Conservation (phyloP, 495 filamentous ascomycete genomes). For the Penicillium angulare region DNA sequence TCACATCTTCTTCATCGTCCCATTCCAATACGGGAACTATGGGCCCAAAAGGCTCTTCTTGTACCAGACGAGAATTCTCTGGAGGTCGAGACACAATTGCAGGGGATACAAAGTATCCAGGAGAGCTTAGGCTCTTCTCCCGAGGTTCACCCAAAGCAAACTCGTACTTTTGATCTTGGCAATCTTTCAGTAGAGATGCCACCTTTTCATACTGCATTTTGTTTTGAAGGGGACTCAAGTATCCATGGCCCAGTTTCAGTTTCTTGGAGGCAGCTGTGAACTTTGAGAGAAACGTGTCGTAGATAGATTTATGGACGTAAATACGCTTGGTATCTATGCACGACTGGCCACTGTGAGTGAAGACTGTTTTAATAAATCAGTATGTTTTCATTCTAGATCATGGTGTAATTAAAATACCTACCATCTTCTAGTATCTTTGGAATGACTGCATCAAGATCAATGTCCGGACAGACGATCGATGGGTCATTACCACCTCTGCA, state of each 20-base stretch:
- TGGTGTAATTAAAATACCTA: no score
- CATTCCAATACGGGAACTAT: slow-evolving; percentile 50
- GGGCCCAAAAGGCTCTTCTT: slow-evolving; percentile 43
- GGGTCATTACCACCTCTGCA: slow-evolving; percentile 63
- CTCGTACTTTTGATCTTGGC: background rate
- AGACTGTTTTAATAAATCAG: no score
- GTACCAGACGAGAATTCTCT: slow-evolving; percentile 40
- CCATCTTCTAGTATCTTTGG: slow-evolving; percentile 50
- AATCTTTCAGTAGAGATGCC: background rate
- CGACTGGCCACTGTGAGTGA: slow-evolving; percentile 53
- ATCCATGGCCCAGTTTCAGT: background rate
- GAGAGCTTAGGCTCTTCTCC: background rate
- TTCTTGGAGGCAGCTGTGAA: slow-evolving; percentile 41
- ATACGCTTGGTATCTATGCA: slow-evolving; percentile 57
- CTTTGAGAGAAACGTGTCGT: slow-evolving; percentile 52
- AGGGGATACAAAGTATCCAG: background rate
- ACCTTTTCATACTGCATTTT: background rate
- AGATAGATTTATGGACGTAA: slow-evolving; percentile 63
- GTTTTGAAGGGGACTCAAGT: background rate
- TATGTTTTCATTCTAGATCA: no score
- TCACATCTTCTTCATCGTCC: slow-evolving; percentile 50
- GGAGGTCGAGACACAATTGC: background rate
- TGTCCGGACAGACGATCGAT: slow-evolving; percentile 58
- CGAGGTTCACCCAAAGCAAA: background rate
- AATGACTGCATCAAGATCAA: no score